Evolutionary conservation across 345 rosid species (phyloP).

Genomic region (Lumnitzera littorea): DNA sequence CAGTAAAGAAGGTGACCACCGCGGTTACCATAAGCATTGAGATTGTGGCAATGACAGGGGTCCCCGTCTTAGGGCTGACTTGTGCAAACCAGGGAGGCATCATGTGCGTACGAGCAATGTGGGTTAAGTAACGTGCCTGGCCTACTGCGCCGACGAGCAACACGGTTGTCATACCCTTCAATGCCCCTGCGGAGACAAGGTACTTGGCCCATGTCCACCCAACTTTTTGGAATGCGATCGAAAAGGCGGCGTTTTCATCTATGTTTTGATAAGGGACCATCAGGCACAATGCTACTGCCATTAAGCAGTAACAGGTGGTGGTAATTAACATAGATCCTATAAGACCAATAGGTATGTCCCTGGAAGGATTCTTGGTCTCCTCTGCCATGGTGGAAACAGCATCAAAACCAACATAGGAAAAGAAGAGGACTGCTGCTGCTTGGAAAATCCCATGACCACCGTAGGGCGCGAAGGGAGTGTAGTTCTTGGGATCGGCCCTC

Average conservation of each 20-base stretch:
- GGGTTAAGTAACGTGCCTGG: constrained; percentile 78
- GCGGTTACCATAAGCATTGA: constrained; percentile 55
- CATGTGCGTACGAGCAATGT: constrained; percentile 89
- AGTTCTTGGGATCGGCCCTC: constrained; percentile 53
- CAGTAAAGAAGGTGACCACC: constrained; percentile 63
- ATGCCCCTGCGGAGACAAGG: constrained; percentile 65
- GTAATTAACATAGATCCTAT: constrained; percentile 66
- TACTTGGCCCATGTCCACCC: constrained; percentile 88
- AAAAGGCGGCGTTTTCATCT: constrained; percentile 58
- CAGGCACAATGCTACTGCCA: constrained; percentile 47
- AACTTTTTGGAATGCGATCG: constrained; percentile 56
- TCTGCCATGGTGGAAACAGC: constrained; percentile 91
- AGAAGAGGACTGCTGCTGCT: constrained; percentile 69
- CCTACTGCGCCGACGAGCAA: constrained; percentile 66
- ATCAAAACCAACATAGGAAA: constrained; percentile 79
- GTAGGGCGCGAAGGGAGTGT: constrained; percentile 32
- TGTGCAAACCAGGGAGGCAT: constrained; percentile 81
- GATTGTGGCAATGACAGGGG: constrained; percentile 65
- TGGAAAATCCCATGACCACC: constrained; percentile 57
- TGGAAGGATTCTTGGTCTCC: constrained; percentile 73
- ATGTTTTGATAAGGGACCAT: constrained; percentile 46
- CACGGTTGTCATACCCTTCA: constrained; percentile 83
- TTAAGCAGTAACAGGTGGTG: constrained; percentile 44
- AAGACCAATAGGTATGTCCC: constrained; percentile 81
- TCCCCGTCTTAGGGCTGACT: constrained; percentile 55